Conservation (phyloP, 176 grass and related monocot genomes). For the Rhynchospora pubera region DNA sequence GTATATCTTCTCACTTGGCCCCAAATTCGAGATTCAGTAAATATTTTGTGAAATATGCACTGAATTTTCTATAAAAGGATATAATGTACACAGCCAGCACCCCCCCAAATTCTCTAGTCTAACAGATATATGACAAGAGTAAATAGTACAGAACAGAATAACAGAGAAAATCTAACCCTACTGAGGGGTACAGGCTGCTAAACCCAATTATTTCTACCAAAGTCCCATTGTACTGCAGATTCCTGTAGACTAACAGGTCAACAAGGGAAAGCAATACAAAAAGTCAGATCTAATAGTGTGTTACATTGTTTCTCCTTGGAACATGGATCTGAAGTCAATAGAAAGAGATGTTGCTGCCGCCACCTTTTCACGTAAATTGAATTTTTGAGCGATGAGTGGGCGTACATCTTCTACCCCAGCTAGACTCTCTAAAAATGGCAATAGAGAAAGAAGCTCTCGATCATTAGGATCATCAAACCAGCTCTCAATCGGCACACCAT, state of each 20-base stretch:
- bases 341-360: constrained; percentile 44
- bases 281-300: not conserved
- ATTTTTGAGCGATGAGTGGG: constrained; percentile 53
- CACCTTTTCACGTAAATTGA: constrained; percentile 66
- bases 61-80: constrained; percentile 11
- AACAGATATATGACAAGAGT: constrained; percentile 15
- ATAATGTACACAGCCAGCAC: constrained; percentile 4
- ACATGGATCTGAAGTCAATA: constrained; percentile 38
- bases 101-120: constrained; percentile 4
- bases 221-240: not conserved
- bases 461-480: constrained; percentile 82
- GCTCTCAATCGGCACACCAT: constrained; percentile 87
- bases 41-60: not conserved
- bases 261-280: not conserved
- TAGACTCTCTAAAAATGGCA: constrained; percentile 73
- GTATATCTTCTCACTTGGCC: not conserved
- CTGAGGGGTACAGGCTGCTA: not conserved
- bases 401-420: constrained; percentile 64
- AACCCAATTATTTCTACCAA: constrained; percentile 12
- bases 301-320: constrained; percentile 14
- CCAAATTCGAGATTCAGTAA: not conserved
- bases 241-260: constrained; percentile 5
- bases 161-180: constrained; percentile 9
- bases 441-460: constrained; percentile 45
- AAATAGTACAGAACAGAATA: constrained; percentile 4